Evolutionary conservation across 2,329 filamentous ascomycete species (phyloP).

Genomic region (Colletotrichum gloeosporioides): DNA sequence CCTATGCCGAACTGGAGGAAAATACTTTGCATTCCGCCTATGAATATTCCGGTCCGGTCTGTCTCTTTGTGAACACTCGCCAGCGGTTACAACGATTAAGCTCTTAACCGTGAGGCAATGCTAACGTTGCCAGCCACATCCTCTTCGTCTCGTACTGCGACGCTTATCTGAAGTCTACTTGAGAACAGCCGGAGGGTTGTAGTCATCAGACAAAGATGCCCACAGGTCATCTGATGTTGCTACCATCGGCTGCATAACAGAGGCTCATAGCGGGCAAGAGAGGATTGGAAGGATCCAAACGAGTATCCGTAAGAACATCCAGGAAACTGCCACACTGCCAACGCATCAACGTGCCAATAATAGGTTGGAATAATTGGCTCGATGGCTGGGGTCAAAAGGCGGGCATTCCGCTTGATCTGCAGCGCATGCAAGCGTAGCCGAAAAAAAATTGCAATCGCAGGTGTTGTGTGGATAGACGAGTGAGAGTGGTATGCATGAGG

Average conservation of each 20-base stretch:
- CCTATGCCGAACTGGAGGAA: neutral
- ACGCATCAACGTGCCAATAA: slow-evolving; percentile 9
- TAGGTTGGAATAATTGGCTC: neutral
- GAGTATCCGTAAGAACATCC: neutral
- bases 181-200: neutral
- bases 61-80: neutral
- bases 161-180: neutral
- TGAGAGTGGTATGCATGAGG: neutral
- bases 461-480: neutral
- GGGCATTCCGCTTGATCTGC: slow-evolving; percentile 13
- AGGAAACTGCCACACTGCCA: neutral
- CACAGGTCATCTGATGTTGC: neutral
- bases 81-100: neutral
- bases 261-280: neutral
- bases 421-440: slow-evolving; percentile 1
- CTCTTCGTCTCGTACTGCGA: neutral
- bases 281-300: neutral
- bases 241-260: neutral
- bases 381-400: slow-evolving; percentile 7
- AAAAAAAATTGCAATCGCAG: neutral
- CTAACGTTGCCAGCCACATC: neutral
- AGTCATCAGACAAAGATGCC: neutral
- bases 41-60: neutral
- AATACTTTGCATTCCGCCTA: neutral
- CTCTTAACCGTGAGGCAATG: neutral